Percentiles rank a stretch among this genome's conserved stretches.
phyloP scores from a whole-genome alignment of 805 yeast species.

The Priceomyces melissophilus region DNA sequence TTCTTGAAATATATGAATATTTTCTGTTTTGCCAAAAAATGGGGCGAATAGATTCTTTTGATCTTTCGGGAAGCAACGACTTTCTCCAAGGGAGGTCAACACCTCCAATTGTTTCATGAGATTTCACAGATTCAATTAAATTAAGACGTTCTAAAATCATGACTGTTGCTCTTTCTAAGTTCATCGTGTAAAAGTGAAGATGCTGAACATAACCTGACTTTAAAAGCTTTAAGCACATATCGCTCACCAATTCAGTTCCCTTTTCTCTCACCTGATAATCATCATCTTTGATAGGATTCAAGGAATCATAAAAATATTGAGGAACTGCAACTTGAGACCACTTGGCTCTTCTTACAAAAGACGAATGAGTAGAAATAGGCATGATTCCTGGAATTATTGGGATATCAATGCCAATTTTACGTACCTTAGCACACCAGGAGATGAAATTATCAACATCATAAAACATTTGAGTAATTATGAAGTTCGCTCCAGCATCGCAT shows the following conservation, averaged over 20 bases:
- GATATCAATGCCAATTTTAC: slow-evolving; percentile 68
- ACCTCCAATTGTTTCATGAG: slow-evolving; percentile 38
- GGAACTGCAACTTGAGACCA: slow-evolving; percentile 92
- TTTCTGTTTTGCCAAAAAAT: slow-evolving; percentile 96
- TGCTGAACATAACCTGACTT: slow-evolving; percentile 75
- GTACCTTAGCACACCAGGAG: slow-evolving; percentile 70
- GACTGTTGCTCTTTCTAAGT: slow-evolving; percentile 84
- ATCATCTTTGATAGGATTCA: slow-evolving; percentile 85
- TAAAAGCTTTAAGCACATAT: slow-evolving; percentile 73
- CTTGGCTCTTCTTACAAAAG: slow-evolving; percentile 87
- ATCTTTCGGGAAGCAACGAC: slow-evolving; percentile 76
- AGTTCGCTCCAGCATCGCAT: slow-evolving; percentile 91
- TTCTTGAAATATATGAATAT: slow-evolving; percentile 81
- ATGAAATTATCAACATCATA: slow-evolving; percentile 87
- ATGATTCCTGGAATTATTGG: slow-evolving; percentile 97
- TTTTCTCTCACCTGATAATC: slow-evolving; percentile 82
- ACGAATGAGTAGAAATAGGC: slow-evolving; percentile 96
- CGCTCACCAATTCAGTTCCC: slow-evolving; percentile 79
- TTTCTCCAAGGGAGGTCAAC: slow-evolving; percentile 81
- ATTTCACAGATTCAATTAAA: slow-evolving; percentile 45
- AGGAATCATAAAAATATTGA: slow-evolving; percentile 57
- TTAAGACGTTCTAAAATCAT: slow-evolving; percentile 80
- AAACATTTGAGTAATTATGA: slow-evolving; percentile 95
- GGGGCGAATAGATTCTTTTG: slow-evolving; percentile 82
- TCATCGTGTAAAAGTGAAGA: slow-evolving; percentile 96